Evolutionary conservation across 768 basidiomycete genomes (phyloP), one percentile per base, ranked within the genome.

Genomic region (Cystobasidium onofrii): DNA sequence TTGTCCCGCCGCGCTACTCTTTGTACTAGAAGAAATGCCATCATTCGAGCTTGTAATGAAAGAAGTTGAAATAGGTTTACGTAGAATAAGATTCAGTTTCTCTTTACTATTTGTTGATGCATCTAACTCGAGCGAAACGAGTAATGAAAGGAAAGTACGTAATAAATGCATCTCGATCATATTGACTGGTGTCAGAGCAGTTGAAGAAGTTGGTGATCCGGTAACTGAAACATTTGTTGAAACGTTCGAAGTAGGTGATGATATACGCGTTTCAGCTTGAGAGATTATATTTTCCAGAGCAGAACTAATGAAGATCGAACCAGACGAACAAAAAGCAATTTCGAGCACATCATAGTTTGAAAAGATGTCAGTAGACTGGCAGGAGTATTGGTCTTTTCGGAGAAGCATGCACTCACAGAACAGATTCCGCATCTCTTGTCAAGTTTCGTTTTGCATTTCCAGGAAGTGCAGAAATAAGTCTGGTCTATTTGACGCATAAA

Each of bases 151-250:
- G 44, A 55, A 71, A 36, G 55, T 36, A 44, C 33, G 54, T n/a
- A 71, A 25, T 27, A 71, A 25, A 34, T 71, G 69, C 18, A 41
- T 4, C 31, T 71, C 69, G 12, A 71, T 36, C 7, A 55, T 31
- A 29, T 33, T 29, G 33, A 61, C 69, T 34, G 69, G 69, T 17
- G 31, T 54, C 25, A 54, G n/a, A n/a, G 50, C 39, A 9, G 27
- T n/a, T n/a, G 41, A 44, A 12, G 63, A 64, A 6, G 33, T 27
- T 13, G 63, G 63, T 15, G 63, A 64, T 18, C 13, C 57, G 4
- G 57, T 18, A 7, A 31, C 57, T 18, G 57, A 50, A 50, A 20
- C 12, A 50, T 20, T 20, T n/a, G n/a, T n/a, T 50, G 57, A 27
- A 4, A 60, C 25, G 57, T 13, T 60, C 23, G 20, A 27, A 12